A percentile compares a stretch with the other conserved stretches of the same genome.
Conservation (phyloP, 2,329 filamentous ascomycete species). For the Pestalotiopsis sp. region DNA sequence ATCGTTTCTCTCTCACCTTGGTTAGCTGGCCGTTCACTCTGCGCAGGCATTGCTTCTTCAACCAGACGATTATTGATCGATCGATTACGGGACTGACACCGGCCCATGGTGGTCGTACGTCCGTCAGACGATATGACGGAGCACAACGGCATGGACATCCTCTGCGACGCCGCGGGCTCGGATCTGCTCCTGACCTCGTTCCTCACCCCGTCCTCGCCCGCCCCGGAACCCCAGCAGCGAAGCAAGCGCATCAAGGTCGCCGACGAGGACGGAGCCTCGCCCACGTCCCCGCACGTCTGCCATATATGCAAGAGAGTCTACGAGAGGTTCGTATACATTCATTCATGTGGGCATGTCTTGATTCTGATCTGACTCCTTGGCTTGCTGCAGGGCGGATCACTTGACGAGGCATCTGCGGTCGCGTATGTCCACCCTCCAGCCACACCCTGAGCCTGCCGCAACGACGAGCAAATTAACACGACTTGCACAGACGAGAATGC, state of each 20-base stretch:
- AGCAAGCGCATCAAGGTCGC: constrained; percentile 22
- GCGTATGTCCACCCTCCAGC: constrained; percentile 16
- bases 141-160: constrained; percentile 29
- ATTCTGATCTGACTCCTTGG: not conserved
- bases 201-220: not conserved
- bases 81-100: not conserved
- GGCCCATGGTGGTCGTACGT: not conserved
- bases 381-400: constrained; percentile 23
- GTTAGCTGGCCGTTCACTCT: not conserved
- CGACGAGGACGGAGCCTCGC: constrained; percentile 13
- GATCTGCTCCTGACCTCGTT: constrained; percentile 18
- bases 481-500: constrained; percentile 26
- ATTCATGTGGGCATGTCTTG: not conserved
- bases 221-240: constrained; percentile 6
- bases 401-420: constrained; percentile 29
- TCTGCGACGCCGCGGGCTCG: constrained; percentile 29
- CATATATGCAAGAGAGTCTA: constrained; percentile 29
- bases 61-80: not conserved
- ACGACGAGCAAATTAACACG: not conserved
- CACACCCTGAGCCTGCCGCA: not conserved
- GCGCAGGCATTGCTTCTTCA: not conserved
- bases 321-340: constrained; percentile 20
- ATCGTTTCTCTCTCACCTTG: not conserved
- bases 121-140: constrained; percentile 20
- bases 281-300: constrained; percentile 22